A percentile compares a stretch with the other conserved stretches of the same genome.
These are phyloP conservation scores for Castanopsis chinensis DNA, from an alignment of 306 rosid species.

Conservation along the genomic window DNA sequence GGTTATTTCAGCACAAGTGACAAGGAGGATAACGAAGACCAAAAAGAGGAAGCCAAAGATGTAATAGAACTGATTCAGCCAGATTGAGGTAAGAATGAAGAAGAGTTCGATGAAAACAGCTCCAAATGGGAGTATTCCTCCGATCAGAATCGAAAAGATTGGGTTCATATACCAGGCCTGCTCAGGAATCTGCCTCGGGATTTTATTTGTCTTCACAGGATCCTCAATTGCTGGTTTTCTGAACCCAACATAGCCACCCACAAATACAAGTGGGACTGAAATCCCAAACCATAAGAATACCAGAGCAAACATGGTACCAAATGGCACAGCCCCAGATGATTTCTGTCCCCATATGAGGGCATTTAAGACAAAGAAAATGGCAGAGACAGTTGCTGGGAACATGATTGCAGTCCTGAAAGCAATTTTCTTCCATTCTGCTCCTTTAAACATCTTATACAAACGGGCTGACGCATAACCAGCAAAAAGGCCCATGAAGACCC, in stretches of 20 bases:
- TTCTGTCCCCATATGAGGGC: conserved; percentile 94
- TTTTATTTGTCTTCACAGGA: conserved; percentile 97
- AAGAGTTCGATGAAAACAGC: conserved; percentile 97
- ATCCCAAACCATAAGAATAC: conserved; percentile 96
- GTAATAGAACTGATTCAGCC: conserved; percentile 99
- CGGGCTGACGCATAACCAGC: conserved; percentile 92
- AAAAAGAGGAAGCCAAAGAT: conserved; percentile 96
- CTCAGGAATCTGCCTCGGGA: conserved; percentile 98
- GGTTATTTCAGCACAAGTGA: conserved; percentile 96
- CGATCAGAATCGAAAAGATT: conserved; percentile 72
- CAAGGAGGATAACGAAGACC: conserved; percentile 81
- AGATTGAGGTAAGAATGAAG: conserved; percentile 97
- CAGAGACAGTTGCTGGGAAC: conserved; percentile 78
- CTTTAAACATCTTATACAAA: conserved; percentile 86
- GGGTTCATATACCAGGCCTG: conserved; percentile 99
- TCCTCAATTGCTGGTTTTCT: conserved; percentile 94
- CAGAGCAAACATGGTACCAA: conserved; percentile 97
- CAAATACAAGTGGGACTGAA: conserved; percentile 94
- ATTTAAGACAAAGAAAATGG: conserved; percentile 72
- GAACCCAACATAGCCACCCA: conserved; percentile 91
- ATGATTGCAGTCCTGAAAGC: conserved; percentile 74
- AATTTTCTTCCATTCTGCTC: conserved; percentile 88
- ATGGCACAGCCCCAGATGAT: conserved; percentile 98
- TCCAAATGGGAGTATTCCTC: conserved; percentile 98
- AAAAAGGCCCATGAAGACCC: conserved; percentile 95